Evolutionary conservation across 2,329 filamentous ascomycete genomes (phyloP), one percentile per base, ranked within the genome.

Genomic region (Epichloe typhina): DNA sequence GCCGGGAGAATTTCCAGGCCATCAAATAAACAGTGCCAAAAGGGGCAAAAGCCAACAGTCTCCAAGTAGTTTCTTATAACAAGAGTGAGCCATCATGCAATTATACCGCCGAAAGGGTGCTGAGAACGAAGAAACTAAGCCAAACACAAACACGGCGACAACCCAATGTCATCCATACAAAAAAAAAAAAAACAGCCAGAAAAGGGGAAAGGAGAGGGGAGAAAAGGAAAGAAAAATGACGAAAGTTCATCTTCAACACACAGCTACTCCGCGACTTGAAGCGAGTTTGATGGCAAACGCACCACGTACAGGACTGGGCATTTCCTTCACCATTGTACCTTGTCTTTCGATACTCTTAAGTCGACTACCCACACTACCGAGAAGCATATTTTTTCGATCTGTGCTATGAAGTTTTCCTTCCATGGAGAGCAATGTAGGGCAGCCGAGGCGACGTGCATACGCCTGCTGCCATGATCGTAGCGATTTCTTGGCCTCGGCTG

Each of bases 401-500:
- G 41, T 46, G 11, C 11, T 58, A 37, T 62, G 56, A 63, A 68
- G 63, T 15, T 55, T 61, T 15, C 60, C 62, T 6, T 69, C 69
- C 2, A 57, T 52, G 0, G 74, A 72, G 0, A 76, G 63, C 5
- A 77, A 61, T 13, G 54, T 55, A 2, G 66, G 61, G n/a, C 67
- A 65, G 9, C 64, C 60, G 43, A 59, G 55, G 3, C 59, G 64
- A 7, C 70, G 66, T 31, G 76, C 75, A 57, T 74, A 80, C 3
- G 53, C 55, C 52, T 72, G 66, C 59, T 77, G 75, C 70, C 75
- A 81, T 4, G 61, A 56, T 33, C 64, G 65, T 2, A 81, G 61
- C 35, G 76, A 69, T 5, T 62, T 57, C n/a, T 64, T 68, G 1
- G 78, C 76, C 46, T 74, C 72, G 2, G 57, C 57, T 0, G 72